These are phyloP conservation scores for Amanita molliuscula DNA, from an alignment of 768 basidiomycete genomes.

Conservation along the genomic window DNA sequence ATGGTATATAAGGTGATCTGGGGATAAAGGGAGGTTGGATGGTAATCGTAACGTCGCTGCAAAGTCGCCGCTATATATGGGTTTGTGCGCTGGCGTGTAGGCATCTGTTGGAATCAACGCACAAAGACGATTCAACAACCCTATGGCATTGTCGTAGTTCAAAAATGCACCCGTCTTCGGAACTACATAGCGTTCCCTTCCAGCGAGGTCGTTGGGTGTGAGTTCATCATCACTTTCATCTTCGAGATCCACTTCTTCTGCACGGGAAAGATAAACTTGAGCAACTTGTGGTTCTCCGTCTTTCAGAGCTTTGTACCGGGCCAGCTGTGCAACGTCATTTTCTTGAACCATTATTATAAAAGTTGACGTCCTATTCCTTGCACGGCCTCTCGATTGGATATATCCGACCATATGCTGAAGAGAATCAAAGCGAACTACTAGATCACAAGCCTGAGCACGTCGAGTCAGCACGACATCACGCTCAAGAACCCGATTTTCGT, in stretches of 20 bases:
- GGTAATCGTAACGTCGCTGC: slow-evolving; percentile 53
- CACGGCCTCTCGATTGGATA: slow-evolving; percentile 82
- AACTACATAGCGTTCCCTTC: slow-evolving; percentile 68
- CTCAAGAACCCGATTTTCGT: slow-evolving; percentile 11
- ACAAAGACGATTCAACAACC: slow-evolving; percentile 67
- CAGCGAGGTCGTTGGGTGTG: slow-evolving; percentile 45
- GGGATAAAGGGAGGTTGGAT: slow-evolving; percentile 48
- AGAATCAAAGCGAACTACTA: slow-evolving; percentile 79
- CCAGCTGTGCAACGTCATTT: slow-evolving; percentile 41
- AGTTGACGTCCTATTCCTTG: slow-evolving; percentile 63
- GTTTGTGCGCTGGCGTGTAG: slow-evolving; percentile 51
- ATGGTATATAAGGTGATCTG: slow-evolving; percentile 39
- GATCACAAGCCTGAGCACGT: slow-evolving; percentile 42
- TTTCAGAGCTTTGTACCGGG: slow-evolving; percentile 48
- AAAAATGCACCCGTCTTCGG: slow-evolving; percentile 66
- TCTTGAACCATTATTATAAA: slow-evolving; percentile 77
- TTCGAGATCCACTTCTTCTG: slow-evolving; percentile 33
- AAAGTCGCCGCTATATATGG: slow-evolving; percentile 56
- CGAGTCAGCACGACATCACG: slow-evolving; percentile 16
- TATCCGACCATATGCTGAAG: slow-evolving; percentile 80
- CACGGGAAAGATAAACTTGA: slow-evolving; percentile 47
- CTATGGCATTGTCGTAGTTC: slow-evolving; percentile 68
- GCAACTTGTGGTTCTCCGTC: slow-evolving; percentile 57
- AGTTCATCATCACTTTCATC: slow-evolving; percentile 27
- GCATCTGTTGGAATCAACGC: slow-evolving; percentile 63